These are phyloP conservation scores for Oropetium thomaeum DNA, from an alignment of 176 grass and related monocot species.

Conservation along the genomic window DNA sequence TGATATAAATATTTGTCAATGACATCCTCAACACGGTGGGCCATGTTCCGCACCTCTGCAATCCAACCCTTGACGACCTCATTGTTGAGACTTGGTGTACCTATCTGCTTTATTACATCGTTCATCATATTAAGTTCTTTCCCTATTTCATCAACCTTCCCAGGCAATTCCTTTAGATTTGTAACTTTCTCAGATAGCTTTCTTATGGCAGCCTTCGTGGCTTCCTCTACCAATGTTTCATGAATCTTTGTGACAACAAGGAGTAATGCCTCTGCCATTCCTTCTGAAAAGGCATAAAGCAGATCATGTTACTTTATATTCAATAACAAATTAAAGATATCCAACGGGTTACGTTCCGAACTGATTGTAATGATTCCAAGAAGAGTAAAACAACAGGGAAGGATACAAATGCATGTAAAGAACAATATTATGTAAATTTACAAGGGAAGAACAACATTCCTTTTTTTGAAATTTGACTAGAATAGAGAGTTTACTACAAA, in stretches of 20 bases:
- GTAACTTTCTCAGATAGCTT: constrained; percentile 13
- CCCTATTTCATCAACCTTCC: background rate
- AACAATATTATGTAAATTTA: no score
- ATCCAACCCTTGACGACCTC: background rate
- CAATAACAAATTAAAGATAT: background rate
- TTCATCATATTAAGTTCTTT: background rate
- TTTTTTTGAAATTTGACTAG: no score
- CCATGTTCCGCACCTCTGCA: background rate
- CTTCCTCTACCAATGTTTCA: background rate
- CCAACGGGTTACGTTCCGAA: no score
- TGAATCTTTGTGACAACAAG: constrained; percentile 20
- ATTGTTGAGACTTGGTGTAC: background rate
- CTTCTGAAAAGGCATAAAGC: no score
- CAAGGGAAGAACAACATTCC: no score
- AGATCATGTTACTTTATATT: background rate
- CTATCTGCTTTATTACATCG: background rate
- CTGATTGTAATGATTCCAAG: no score
- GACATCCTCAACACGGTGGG: constrained; percentile 17
- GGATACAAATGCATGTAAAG: no score
- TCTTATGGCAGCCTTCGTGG: background rate
- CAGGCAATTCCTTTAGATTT: background rate
- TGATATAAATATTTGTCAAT: constrained; percentile 24
- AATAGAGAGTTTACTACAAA: no score
- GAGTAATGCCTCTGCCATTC: constrained; percentile 26
- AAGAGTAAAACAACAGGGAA: no score